Conservation (phyloP, 495 filamentous ascomycete species). For the Tuber brumale region DNA sequence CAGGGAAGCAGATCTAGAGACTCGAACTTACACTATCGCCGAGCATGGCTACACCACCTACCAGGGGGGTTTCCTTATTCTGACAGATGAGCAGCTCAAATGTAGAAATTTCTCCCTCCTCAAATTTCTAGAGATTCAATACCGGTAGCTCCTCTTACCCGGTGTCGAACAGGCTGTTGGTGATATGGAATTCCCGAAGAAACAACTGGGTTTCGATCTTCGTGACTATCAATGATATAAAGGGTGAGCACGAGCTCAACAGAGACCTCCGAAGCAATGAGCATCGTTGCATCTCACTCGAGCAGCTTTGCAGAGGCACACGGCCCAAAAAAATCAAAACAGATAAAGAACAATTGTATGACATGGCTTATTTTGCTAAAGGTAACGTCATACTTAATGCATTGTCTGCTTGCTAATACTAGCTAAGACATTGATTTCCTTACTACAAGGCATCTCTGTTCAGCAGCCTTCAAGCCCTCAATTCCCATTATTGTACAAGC, state of each 20-base stretch:
- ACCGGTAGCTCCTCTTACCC: background rate
- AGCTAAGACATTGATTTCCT: background rate
- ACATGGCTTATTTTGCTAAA: background rate
- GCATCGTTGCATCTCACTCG: background rate
- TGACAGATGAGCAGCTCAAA: background rate
- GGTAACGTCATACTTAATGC: background rate
- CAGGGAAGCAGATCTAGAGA: background rate
- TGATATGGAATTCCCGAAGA: background rate
- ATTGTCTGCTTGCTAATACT: background rate
- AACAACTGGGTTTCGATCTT: background rate
- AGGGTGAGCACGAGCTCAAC: background rate
- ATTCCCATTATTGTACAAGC: background rate
- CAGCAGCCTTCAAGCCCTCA: background rate
- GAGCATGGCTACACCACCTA: background rate
- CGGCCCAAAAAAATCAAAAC: background rate
- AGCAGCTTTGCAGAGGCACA: background rate
- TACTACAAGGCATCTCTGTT: background rate
- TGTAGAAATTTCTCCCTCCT: background rate
- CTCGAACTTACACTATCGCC: background rate
- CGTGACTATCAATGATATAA: background rate
- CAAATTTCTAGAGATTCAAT: background rate
- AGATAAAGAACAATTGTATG: background rate
- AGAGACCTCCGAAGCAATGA: background rate
- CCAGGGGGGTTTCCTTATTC: background rate
- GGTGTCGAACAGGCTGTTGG: background rate